These are phyloP conservation scores for Waitea zeae DNA, from an alignment of 1,284 basidiomycete genomes.

Conservation along the genomic window DNA sequence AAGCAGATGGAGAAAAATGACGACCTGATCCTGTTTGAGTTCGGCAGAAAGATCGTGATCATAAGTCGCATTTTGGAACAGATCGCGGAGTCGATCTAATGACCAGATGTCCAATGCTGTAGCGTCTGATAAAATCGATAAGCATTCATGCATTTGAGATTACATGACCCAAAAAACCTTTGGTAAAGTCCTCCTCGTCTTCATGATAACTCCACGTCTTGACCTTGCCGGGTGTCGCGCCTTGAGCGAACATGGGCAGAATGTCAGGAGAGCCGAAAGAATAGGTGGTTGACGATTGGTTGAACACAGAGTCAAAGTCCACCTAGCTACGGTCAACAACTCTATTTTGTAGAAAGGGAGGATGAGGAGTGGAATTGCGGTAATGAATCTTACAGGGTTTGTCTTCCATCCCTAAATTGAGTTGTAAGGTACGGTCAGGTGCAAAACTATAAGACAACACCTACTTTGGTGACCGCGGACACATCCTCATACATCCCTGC, in stretches of 20 bases:
- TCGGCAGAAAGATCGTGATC: slow-evolving; percentile 29
- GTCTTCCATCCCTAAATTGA: slow-evolving; percentile 65
- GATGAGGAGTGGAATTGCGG: not conserved
- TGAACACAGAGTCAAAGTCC: slow-evolving; percentile 82
- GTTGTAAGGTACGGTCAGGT: slow-evolving; percentile 4
- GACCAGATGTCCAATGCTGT: slow-evolving; percentile 72
- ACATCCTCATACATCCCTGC: slow-evolving; percentile 89
- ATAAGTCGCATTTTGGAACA: slow-evolving; percentile 47
- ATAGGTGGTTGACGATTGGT: slow-evolving; percentile 65
- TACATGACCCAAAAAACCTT: slow-evolving; percentile 28
- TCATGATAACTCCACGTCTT: slow-evolving; percentile 67
- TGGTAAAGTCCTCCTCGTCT: slow-evolving; percentile 72
- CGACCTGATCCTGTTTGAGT: slow-evolving; percentile 36
- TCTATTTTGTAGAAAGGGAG: not conserved
- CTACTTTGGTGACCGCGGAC: slow-evolving; percentile 73
- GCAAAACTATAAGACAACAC: slow-evolving; percentile 6
- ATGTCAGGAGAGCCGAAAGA: slow-evolving; percentile 86
- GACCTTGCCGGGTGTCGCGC: slow-evolving; percentile 56
- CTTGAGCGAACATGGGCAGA: slow-evolving; percentile 73
- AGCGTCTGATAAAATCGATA: slow-evolving; percentile 64
- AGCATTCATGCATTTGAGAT: too few species aligned
- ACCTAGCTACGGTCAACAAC: slow-evolving; percentile 22
- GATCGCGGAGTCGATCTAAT: slow-evolving; percentile 38
- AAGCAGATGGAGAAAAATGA: slow-evolving; percentile 78
- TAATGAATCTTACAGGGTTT: slow-evolving; percentile 61